These are phyloP conservation scores for Mycena latifolia DNA, from an alignment of 768 basidiomycete species.

Conservation along the genomic window DNA sequence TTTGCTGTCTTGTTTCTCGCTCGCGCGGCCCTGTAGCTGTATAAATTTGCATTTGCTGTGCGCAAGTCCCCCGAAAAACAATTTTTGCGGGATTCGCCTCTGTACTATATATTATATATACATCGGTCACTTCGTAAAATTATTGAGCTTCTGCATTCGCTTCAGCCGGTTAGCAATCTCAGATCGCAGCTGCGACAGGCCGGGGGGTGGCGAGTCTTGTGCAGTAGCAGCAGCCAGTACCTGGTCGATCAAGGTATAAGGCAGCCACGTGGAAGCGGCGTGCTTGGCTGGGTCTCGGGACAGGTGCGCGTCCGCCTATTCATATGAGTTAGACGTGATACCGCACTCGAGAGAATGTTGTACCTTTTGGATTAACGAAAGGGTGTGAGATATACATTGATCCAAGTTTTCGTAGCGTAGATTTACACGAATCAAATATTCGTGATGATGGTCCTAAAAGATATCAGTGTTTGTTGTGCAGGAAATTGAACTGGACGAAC, in stretches of 20 bases:
- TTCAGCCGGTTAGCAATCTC: constrained; percentile 75
- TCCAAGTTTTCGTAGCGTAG: constrained; percentile 85
- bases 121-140: constrained; percentile 43
- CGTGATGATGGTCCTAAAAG: constrained; percentile 77
- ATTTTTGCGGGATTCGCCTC: constrained; percentile 13
- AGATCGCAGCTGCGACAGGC: constrained; percentile 64
- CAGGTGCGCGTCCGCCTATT: constrained; percentile 66
- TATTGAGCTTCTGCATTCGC: constrained; percentile 76
- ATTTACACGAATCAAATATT: constrained; percentile 84
- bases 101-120: constrained; percentile 17
- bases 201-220: constrained; percentile 61
- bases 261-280: constrained; percentile 80
- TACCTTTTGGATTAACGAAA: constrained; percentile 82
- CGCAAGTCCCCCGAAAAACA: constrained; percentile 8
- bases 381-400: constrained; percentile 79
- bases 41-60: constrained; percentile 7
- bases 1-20: constrained; percentile 28
- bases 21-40: constrained; percentile 27
- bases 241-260: constrained; percentile 88
- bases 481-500: constrained; percentile 49
- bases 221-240: constrained; percentile 75
- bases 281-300: constrained; percentile 64
- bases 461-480: constrained; percentile 3
- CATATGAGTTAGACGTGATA: constrained; percentile 27
- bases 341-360: constrained; percentile 28